Base-by-base conservation (phyloP, 768 basidiomycete species). In the Gymnopilus dilepis region DNA sequence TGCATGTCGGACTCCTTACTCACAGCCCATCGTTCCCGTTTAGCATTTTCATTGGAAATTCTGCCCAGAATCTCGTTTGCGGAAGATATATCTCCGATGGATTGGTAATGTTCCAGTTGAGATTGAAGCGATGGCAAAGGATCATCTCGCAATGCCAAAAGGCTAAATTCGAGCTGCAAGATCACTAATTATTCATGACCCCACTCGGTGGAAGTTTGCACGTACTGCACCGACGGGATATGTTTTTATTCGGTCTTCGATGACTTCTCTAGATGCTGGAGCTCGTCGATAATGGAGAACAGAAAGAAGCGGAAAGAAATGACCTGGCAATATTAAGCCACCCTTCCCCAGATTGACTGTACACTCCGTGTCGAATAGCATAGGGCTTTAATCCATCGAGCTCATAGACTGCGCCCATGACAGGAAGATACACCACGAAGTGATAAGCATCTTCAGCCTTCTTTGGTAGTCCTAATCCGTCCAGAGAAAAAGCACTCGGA, bases 401-500 rank as follows among this genome's bases (percentile, higher is more conserved):
- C 76, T 99, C 97, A 75, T 96, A 98, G 43, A 99, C 76, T 22
- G 84, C 82, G 19, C 92, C 97, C 74, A 88, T 82, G 42, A 88
- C 77, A 4, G 97, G 97, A 50, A 97, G 78, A 73, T 98, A 99
- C 11, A 97, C 90, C 41, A 99, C 89, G 70, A 99, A 99, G 69
- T 99, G 97, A 74, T 97, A 99, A 12, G 96, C 96, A 68, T 99
- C 97, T 70, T 85, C 84, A 55, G 77, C 76, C 67, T 78, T 86
- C 66, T 80, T 90, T 26, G 84, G 85, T 21, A 91, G 78, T 22
- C 86, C 88, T 22, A 94, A 82, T 19, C 95, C 94, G 69, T 95
- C 92, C 56, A 97, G 78, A 6, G 93, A 93, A 66, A 97, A 92
- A 0, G 93, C 87, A 60, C 85, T 90, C 13, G 95, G 94, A 37